A percentile compares a stretch with the other conserved stretches of the same genome.
Evolutionary conservation across 2,329 filamentous ascomycete genomes (phyloP).

Genomic region (Bertia moriformis): DNA sequence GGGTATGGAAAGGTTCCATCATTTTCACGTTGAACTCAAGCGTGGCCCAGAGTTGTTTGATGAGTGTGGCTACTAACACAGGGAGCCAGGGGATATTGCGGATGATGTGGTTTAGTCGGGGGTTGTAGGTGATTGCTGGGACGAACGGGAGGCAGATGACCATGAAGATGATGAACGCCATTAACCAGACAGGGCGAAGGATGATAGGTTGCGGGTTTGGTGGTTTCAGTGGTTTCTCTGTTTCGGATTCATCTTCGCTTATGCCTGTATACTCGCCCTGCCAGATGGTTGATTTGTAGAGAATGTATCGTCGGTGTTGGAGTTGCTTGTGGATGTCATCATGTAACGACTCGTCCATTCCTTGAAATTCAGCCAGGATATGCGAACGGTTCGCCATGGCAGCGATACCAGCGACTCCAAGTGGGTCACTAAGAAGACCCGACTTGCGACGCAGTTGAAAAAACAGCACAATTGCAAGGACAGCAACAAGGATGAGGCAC

Average conservation of each 20-base stretch:
- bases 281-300: constrained; percentile 33
- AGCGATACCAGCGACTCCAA: constrained; percentile 31
- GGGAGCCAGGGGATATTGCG: constrained; percentile 25
- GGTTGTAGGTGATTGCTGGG: constrained; percentile 23
- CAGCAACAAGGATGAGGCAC: constrained; percentile 21
- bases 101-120: constrained; percentile 17
- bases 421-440: constrained; percentile 28
- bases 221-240: constrained; percentile 13
- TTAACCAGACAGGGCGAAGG: constrained; percentile 15
- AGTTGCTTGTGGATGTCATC: constrained; percentile 27
- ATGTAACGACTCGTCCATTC: constrained; percentile 23
- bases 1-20: constrained; percentile 29
- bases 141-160: constrained; percentile 18
- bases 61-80: constrained; percentile 24
- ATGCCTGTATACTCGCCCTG: constrained; percentile 27
- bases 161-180: constrained; percentile 23
- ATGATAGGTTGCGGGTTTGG: constrained; percentile 25
- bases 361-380: constrained; percentile 29
- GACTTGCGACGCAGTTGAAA: constrained; percentile 28
- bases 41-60: constrained; percentile 28
- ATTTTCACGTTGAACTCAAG: constrained; percentile 29
- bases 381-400: constrained; percentile 32
- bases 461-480: constrained; percentile 22
- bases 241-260: constrained; percentile 12
- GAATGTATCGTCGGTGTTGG: constrained; percentile 25